These are phyloP conservation scores for Rauvolfia tetraphylla DNA, from an alignment of 257 asterid species.

Conservation along the genomic window DNA sequence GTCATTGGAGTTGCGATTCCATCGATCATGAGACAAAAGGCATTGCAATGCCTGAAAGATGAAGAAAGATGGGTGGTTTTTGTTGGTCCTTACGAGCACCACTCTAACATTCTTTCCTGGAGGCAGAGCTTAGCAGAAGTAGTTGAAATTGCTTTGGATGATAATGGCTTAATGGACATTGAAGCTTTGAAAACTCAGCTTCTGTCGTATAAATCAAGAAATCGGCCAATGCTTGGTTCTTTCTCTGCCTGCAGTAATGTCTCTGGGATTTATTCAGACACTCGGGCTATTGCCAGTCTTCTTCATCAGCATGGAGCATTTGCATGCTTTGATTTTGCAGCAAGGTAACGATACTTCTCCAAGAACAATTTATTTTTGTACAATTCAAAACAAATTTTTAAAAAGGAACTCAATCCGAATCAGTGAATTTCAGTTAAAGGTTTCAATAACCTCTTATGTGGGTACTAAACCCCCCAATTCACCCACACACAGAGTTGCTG, in stretches of 20 bases:
- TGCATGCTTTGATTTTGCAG: slow-evolving; percentile 67
- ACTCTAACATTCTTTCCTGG: slow-evolving; percentile 73
- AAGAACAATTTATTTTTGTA: too few relatives aligned
- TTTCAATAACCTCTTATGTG: too few relatives aligned
- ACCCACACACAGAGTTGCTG: too few relatives aligned
- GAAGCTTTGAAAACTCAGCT: slow-evolving; percentile 37
- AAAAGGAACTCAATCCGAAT: too few relatives aligned
- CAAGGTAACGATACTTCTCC: too few relatives aligned
- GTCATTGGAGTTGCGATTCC: slow-evolving; percentile 63
- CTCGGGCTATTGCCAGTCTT: slow-evolving; percentile 40
- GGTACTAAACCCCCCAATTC: too few relatives aligned
- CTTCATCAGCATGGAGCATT: slow-evolving; percentile 58
- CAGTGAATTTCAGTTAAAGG: too few relatives aligned
- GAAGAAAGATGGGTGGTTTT: slow-evolving; percentile 63
- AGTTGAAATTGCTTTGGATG: slow-evolving; percentile 61
- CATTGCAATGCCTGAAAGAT: slow-evolving; percentile 23
- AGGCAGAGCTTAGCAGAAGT: slow-evolving; percentile 71
- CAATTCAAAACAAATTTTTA: too few relatives aligned
- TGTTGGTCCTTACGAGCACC: slow-evolving; percentile 75
- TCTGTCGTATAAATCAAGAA: slow-evolving; percentile 23
- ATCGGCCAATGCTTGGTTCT: slow-evolving; percentile 56
- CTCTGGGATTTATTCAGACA: slow-evolving; percentile 50
- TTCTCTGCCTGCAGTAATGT: slow-evolving; percentile 84
- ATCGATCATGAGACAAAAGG: slow-evolving; percentile 41
- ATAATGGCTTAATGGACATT: slow-evolving; percentile 44